Evolutionary conservation across 2,329 filamentous ascomycete species (phyloP), one percentile per base, ranked within the genome.

Genomic region (Helotiales sp.): DNA sequence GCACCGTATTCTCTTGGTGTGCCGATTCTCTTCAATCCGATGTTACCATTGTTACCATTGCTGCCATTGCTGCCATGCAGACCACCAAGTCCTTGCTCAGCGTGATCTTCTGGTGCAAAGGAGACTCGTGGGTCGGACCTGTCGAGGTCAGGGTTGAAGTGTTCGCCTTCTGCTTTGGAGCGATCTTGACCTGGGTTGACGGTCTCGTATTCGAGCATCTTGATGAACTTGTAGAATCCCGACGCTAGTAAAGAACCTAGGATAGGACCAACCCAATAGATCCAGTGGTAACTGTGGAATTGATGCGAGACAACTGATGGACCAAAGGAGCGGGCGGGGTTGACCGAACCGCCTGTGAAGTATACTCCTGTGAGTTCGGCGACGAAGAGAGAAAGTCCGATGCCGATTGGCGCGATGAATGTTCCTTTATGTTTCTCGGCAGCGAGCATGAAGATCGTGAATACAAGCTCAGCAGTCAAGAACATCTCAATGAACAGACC

Each of bases 401-500:
- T 79, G 5, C 78, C 78, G 0, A 80, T 70, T 0, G 77, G 78
- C 3, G 78, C 77, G 22, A 80, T 74, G 56, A 79, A 79, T 0
- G 76, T 79, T 0, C 72, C 75, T 10, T 74, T 71, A 52, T 79
- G 77, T 64, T 80, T 79, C 64, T 79, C 78, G 29, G 76, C 77
- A 27, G 77, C 77, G 24, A 80, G 70, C 77, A 79, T 79, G 63
- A 79, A 78, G 50, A 80, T 79, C 15, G 77, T 77, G 59, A 80
- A 78, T 5, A 79, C 73, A 17, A 81, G 61, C 58, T 79, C 73
- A 2, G 76, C 75, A 9, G 77, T 79, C 3, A 80, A 64, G 46
- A 80, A 72, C 57, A 77, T 77, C 62, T 81, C 78, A 30, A 81
- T 78, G 60, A 81, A 78, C n/a, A 80, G 67, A 7, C 77, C 78